Evolutionary conservation across 129 eudicot genomes (phyloP), one percentile per base, ranked within the genome.

Genomic region (Centella asiatica): DNA sequence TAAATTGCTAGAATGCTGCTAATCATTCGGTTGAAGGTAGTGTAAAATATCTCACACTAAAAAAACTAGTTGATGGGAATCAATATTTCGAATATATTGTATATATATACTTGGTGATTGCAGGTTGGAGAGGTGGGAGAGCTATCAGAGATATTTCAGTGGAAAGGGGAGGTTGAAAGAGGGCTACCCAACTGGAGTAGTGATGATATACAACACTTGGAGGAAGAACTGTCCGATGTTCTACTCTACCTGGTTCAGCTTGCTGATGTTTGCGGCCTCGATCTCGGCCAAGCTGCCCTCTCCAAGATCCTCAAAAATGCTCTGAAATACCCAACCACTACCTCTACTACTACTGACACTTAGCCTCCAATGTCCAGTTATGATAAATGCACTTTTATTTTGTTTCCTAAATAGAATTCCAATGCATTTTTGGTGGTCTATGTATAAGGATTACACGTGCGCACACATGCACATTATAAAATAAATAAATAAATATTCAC

Each of bases 101-200:
- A 39, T 47, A 40, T 27, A 9, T 20, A 6, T 31, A 52, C 15
- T 34, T 28, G 51, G 31, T 23, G 19, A 62, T 66, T 66, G 46
- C 37, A 87, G 95, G 93, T 87, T 39, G 95, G 88, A 62, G 89
- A 87, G 74, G 96, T 88, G 31, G 94, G 96, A 67, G 96, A 83
- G 60, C 62, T 87, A 17, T 87, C 92, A 0, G 92, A 87, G 69
- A 83, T 83, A 83, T 87, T 87, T 60, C 89, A 84, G 51, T 88
- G 89, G 93, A 87, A 87, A 70, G 92, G 93, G 45, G 95, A 87
- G 79, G 95, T 87, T 12, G 92, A 57, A 76, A 81, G 83, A 67
- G 95, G 95, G 23, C 56, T 87, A 32, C 95, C 96, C 31, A 76
- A 84, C 28, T 88, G 94, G 96, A 84, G 69, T 31, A 29, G 12